These are phyloP conservation scores for Tetraselmis chui DNA, from an alignment of 139 green algal species.

Conservation along the genomic window DNA sequence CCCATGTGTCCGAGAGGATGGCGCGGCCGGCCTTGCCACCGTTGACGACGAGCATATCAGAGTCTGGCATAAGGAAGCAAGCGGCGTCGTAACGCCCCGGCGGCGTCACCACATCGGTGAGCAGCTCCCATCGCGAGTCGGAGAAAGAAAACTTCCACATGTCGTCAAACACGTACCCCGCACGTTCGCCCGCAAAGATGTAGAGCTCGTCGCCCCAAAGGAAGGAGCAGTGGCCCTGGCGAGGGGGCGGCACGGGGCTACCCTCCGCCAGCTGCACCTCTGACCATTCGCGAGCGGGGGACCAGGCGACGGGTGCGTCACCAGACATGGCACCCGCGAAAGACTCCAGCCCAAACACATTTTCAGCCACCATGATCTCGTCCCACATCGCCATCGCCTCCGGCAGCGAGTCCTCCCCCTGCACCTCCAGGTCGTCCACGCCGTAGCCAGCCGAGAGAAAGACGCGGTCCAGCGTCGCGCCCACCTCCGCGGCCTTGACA, in stretches of 20 bases:
- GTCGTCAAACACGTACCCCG: background rate
- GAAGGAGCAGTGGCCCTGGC: background rate
- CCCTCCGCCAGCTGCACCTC: background rate
- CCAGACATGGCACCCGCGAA: background rate
- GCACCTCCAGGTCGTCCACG: slow-evolving; percentile 9
- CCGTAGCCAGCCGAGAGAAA: slow-evolving; percentile 7
- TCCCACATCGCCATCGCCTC: background rate
- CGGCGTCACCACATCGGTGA: background rate
- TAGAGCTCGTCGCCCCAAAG: background rate
- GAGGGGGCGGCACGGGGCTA: background rate
- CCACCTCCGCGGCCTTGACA: background rate
- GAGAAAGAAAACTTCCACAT: slow-evolving; percentile 1
- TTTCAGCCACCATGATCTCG: background rate
- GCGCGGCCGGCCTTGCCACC: slow-evolving; percentile 2
- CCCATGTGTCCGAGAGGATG: slow-evolving; percentile 15
- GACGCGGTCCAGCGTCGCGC: background rate
- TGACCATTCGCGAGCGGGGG: background rate
- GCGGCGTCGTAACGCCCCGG: background rate
- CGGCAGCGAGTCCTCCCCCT: background rate
- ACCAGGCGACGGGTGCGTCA: background rate
- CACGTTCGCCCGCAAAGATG: background rate
- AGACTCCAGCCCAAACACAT: background rate
- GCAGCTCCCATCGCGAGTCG: slow-evolving; percentile 8
- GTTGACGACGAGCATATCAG: slow-evolving; percentile 10
- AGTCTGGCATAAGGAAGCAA: background rate